A percentile compares a stretch with the other conserved stretches of the same genome.
These are phyloP conservation scores for Paraglomus occultum DNA, from an alignment of 192 early-diverging fungal genomes.

Conservation along the genomic window DNA sequence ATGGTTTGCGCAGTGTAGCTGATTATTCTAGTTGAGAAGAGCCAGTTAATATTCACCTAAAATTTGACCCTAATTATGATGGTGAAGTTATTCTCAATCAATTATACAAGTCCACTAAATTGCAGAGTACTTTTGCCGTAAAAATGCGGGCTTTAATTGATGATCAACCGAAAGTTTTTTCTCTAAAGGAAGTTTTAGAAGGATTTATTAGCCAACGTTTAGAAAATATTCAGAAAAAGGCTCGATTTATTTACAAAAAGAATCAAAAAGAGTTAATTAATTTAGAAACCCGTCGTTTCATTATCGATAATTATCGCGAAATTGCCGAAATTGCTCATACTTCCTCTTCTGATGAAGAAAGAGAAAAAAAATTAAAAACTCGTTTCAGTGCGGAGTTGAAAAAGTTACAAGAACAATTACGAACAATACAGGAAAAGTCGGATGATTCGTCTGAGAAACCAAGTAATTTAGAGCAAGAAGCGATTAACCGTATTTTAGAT, in stretches of 20 bases:
- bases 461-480: slow-evolving; percentile 16
- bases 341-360: slow-evolving; percentile 16
- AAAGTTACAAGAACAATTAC: neutral
- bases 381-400: neutral
- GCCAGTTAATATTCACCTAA: slow-evolving; percentile 15
- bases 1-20: neutral
- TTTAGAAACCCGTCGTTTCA: slow-evolving; percentile 15
- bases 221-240: slow-evolving; percentile 21
- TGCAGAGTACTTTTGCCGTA: slow-evolving; percentile 7
- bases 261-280: slow-evolving; percentile 18
- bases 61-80: slow-evolving; percentile 23
- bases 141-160: slow-evolving; percentile 23
- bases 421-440: neutral
- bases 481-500: neutral
- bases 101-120: slow-evolving; percentile 18
- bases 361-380: slow-evolving; percentile 2
- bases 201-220: slow-evolving; percentile 10
- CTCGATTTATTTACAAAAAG: slow-evolving; percentile 19
- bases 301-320: slow-evolving; percentile 17
- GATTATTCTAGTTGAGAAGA: slow-evolving; percentile 19
- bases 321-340: slow-evolving; percentile 1
- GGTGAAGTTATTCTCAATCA: slow-evolving; percentile 22
- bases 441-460: neutral
- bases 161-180: slow-evolving; percentile 17
- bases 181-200: slow-evolving; percentile 19